Percentiles rank a stretch among this genome's conserved stretches.
Conservation (phyloP, 805 yeast genomes). For the Kluyveromyces wickerhamii region DNA sequence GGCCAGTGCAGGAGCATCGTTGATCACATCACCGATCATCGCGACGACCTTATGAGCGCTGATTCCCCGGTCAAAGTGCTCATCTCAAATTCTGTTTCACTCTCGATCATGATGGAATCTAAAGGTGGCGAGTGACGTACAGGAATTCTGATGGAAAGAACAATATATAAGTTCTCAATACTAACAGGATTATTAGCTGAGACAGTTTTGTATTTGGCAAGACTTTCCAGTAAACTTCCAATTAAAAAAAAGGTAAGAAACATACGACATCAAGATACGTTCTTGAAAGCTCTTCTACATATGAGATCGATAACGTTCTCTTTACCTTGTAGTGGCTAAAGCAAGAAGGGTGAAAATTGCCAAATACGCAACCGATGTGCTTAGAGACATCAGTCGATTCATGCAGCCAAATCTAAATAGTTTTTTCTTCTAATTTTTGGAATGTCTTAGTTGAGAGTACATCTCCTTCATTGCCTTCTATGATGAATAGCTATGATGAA, state of each 20-base stretch:
- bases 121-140: slow-evolving; percentile 56
- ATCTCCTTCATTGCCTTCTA: slow-evolving; percentile 52
- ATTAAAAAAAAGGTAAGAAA: slow-evolving; percentile 65
- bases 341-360: slow-evolving; percentile 53
- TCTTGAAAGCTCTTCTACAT: slow-evolving; percentile 35
- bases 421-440: slow-evolving; percentile 47
- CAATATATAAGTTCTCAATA: slow-evolving; percentile 42
- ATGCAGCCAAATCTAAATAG: slow-evolving; percentile 68
- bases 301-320: slow-evolving; percentile 29
- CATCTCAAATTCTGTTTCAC: slow-evolving; percentile 47
- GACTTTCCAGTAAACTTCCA: slow-evolving; percentile 61
- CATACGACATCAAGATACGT: slow-evolving; percentile 77
- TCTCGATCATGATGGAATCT: slow-evolving; percentile 45
- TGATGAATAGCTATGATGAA: slow-evolving; percentile 71
- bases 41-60: slow-evolving; percentile 37
- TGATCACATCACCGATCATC: slow-evolving; percentile 80
- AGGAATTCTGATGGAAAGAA: slow-evolving; percentile 36
- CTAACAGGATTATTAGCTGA: slow-evolving; percentile 51
- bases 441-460: slow-evolving; percentile 46
- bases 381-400: slow-evolving; percentile 65
- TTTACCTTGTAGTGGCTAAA: slow-evolving; percentile 25
- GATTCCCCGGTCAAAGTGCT: slow-evolving; percentile 59
- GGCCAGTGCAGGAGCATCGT: slow-evolving; percentile 75
- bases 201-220: slow-evolving; percentile 60
- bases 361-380: slow-evolving; percentile 65